phyloP scores from a whole-genome alignment of 2,329 filamentous ascomycete species.

The Chaetothyriales sp. region DNA sequence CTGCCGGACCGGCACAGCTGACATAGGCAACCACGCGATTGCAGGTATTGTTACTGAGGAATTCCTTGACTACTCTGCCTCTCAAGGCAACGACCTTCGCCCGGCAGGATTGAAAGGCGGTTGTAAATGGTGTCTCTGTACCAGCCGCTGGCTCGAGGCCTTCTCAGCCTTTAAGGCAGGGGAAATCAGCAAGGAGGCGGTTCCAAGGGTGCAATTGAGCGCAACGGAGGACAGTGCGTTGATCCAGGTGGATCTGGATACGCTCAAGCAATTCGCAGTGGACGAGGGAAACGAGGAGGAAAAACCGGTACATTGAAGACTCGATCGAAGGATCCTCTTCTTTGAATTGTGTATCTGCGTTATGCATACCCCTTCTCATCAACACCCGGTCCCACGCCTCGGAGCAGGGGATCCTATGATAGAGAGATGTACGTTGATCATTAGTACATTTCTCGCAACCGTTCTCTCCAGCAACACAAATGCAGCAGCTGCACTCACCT shows the following conservation, averaged over 20 bases:
- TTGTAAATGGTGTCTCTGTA: constrained; percentile 51
- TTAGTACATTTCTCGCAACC: background rate
- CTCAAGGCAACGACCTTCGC: constrained; percentile 46
- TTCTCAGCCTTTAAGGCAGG: constrained; percentile 38
- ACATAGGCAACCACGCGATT: constrained; percentile 46
- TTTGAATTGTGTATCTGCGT: background rate
- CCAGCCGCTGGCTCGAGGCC: constrained; percentile 45
- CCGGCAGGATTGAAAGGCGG: constrained; percentile 40
- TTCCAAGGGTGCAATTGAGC: constrained; percentile 22
- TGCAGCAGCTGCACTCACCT: background rate
- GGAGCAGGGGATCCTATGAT: background rate
- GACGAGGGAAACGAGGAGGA: constrained; percentile 14
- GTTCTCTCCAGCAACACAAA: background rate
- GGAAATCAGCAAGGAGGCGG: constrained; percentile 16
- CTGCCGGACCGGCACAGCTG: constrained; percentile 40
- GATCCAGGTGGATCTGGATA: constrained; percentile 22
- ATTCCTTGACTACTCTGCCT: constrained; percentile 47
- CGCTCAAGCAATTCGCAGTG: constrained; percentile 23
- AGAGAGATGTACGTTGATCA: background rate
- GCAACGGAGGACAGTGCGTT: constrained; percentile 26
- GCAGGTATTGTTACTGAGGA: constrained; percentile 43
- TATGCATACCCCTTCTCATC: too few species aligned
- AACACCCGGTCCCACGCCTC: too few species aligned
- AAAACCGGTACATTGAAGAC: constrained; percentile 2
- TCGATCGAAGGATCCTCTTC: background rate